Evolutionary conservation across 73 alveolate genomes (phyloP), one percentile per base, ranked within the genome.

Genomic region (Blepharisma japonicum): DNA sequence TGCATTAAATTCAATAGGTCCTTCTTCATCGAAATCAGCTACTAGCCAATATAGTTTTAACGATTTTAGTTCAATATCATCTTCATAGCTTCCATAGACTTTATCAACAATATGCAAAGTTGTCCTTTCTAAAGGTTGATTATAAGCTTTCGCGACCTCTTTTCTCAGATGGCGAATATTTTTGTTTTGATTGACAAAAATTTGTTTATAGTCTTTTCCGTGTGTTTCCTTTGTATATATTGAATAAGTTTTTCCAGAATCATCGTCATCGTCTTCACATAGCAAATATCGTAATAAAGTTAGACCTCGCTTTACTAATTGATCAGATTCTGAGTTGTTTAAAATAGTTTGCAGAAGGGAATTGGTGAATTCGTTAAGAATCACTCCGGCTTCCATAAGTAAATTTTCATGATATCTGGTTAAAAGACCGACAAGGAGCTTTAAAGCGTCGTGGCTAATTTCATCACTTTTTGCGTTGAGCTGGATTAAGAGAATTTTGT

Each of bases 111-210:
- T 20, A 25, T 25, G 23, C 2, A 61, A 25, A 2, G 11, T 25
- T 18, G 46, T 25, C 18, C 23, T n/a, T 61, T 61, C 74, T 8
- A 61, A 9, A 9, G 14, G 47, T 2, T 18, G 39, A 25, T 25
- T 25, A 25, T 18, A 61, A 25, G 38, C 46, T 61, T 61, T 61
- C 3, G 74, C 74, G 23, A 61, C 47, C 46, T 20, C 47, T 61
- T 61, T 61, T 25, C 74, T 61, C 49, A 61, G 14, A 25, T 61
- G 74, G n/a, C 74, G 14, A 8, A 61, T 14, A 25, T 14, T 61
- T 25, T 61, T 61, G 74, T 18, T 18, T 25, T 61, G 74, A 48
- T 61, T 61, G 74, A 61, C 23, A 14, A 14, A 14, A 8, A 61
- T 39, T 25, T 20, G 39, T 25, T 61, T n/a, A 61, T 20, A 25